Evolutionary conservation across 73 alveolate species (phyloP), one percentile per base, ranked within the genome.

Genomic region (Effrenium voratum): DNA sequence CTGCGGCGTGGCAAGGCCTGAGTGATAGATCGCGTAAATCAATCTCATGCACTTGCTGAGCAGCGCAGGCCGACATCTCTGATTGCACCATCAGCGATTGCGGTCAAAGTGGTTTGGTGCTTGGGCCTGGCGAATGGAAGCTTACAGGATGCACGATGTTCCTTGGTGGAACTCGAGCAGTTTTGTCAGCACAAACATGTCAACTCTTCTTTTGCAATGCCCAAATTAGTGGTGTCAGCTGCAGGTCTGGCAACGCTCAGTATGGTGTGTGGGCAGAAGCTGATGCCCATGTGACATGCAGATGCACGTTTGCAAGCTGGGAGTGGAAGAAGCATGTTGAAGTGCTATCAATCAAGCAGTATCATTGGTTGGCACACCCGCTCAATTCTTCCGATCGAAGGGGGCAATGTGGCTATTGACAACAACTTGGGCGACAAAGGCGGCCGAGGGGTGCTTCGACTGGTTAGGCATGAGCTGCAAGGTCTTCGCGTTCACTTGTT

Each of bases 221-320:
- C 68, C 12, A 55, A 55, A 55, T 22, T 1, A 57, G 28, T 22
- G n/a, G 1, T 57, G 72, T 77, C 44, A 28, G 82, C 16, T 72
- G 82, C 50, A 87, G 95, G 79, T 59, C 85, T 60, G 83, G 70
- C 84, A 87, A 52, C 63, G 72, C 84, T 47, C 95, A 87, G 73
- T 87, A 87, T 45, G 95, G 95, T 13, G 50, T 87, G 38, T 87
- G 95, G 95, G 85, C 95, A 32, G 95, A 87, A 87, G 95, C 95
- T 8, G 95, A 72, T 38, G 47, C 84, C 10, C n/a, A 5, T 6
- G 95, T 72, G 52, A 36, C 63, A 30, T 87, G 95, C 84, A 43
- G 95, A 87, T 41, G 22, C 80, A 8, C 55, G 95, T 55, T 47
- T 41, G 88, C 55, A 77, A 15, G 12, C 68, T 55, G n/a, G 30